Base-by-base conservation (phyloP, 2,329 filamentous ascomycete species). In the Hypoxylon sp. region DNA sequence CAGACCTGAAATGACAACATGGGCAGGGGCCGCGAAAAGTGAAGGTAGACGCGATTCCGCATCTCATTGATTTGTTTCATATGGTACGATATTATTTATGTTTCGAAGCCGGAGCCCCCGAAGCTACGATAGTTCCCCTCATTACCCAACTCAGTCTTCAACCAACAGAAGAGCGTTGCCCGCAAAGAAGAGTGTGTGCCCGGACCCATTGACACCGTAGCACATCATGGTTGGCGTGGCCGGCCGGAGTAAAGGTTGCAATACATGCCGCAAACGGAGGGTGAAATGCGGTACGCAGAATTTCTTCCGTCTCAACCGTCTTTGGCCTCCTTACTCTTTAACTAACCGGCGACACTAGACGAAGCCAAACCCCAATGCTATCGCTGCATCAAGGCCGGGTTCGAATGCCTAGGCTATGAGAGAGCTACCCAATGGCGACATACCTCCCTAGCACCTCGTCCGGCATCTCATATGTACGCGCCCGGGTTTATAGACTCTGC, bases 151-250 rank as follows among this genome's bases (percentile, higher is more conserved):
- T 17, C n/a, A n/a, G 24, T 26, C 24, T 26, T 26, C 24, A 26
- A 7, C 7, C 7, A 26, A 26, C 24, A 26, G 7, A 41, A 41
- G 34, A 19, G n/a, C 17, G 17, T 34, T 19, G 37, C 37, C 37
- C 37, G 24, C n/a, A n/a, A n/a, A n/a, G 13, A 17, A 39, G 6
- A 41, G 17, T 41, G n/a, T 10, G 44, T 26, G 43, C 43, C 17
- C 24, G n/a, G 28, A 20, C 26, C 28, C 28, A 22, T 47, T n/a
- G n/a, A 26, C 24, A 28, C 22, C 44, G 44, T 47, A 26, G 2
- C 44, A 28, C 22, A 63, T 52, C 50, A 69, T 69, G 67, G 67
- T 69, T 54, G 67, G 67, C 34, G 67, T 69, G 22, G 64, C 64
- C 6, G 64, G 67, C 11, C 62, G 67, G 30, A 69, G 67, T 11